Percentiles rank a stretch among this genome's conserved stretches.
Evolutionary conservation across 768 basidiomycete species (phyloP).

Genomic region (Mycena chlorophos): DNA sequence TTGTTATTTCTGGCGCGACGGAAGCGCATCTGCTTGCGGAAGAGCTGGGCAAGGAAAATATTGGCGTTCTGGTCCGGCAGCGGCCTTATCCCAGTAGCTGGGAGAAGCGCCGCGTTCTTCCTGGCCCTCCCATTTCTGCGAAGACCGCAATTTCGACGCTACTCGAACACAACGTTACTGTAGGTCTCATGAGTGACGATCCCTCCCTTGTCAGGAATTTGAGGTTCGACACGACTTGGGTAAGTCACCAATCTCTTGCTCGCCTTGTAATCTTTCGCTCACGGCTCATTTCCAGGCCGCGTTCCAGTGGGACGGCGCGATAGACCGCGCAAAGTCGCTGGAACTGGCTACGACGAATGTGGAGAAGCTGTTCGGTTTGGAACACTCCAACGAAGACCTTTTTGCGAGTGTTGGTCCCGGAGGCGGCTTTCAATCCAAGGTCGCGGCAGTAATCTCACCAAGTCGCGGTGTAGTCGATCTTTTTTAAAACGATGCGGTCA

Average conservation of each 20-base stretch:
- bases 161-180: constrained; percentile 61
- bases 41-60: constrained; percentile 57
- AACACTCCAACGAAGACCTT: not conserved
- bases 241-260: not conserved
- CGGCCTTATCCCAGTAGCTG: constrained; percentile 66
- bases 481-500: no score
- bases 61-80: constrained; percentile 69
- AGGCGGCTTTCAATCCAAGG: not conserved
- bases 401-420: not conserved
- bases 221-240: not conserved
- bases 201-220: not conserved
- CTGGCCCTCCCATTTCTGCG: constrained; percentile 67
- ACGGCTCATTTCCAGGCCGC: not conserved
- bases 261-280: not conserved
- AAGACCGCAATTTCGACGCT: constrained; percentile 58
- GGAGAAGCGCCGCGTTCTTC: constrained; percentile 59
- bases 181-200: no score
- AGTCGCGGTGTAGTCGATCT: not conserved
- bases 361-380: not conserved
- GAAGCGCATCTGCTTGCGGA: constrained; percentile 67
- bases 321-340: not conserved
- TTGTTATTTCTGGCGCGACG: constrained; percentile 59
- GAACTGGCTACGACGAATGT: not conserved
- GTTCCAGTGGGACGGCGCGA: not conserved
- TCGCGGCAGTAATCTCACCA: not conserved